A percentile compares a stretch with the other conserved stretches of the same genome.
Evolutionary conservation across 495 filamentous ascomycete species (phyloP).

Genomic region (Hyaloscypha variabilis): DNA sequence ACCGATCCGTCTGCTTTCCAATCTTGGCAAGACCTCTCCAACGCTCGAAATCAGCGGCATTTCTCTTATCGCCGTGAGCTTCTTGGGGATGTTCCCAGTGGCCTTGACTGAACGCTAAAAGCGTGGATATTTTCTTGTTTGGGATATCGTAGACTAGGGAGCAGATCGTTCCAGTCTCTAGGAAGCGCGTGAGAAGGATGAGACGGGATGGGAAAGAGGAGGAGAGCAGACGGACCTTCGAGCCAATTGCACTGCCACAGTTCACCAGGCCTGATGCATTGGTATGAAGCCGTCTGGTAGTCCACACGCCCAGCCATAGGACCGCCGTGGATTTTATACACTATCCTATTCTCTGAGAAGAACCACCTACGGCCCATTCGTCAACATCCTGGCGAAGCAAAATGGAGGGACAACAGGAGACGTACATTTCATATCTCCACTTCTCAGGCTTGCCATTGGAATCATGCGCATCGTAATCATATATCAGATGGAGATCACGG

Average conservation of each 20-base stretch:
- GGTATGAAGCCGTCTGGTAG: conserved; percentile 42
- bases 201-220: not conserved
- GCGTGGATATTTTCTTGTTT: conserved; percentile 34
- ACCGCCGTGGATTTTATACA: conserved; percentile 46
- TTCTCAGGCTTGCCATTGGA: conserved; percentile 39
- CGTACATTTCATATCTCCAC: conserved; percentile 45
- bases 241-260: conserved; percentile 47
- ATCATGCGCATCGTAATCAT: conserved; percentile 41
- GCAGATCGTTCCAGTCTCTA: conserved; percentile 44
- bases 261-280: conserved; percentile 43
- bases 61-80: conserved; percentile 44
- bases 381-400: too few species aligned
- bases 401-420: not conserved
- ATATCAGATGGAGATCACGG: conserved; percentile 43
- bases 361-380: conserved; percentile 34
- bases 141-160: conserved; percentile 43
- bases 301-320: conserved; percentile 45
- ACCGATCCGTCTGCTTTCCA: conserved; percentile 39
- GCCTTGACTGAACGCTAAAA: conserved; percentile 43
- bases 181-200: not conserved
- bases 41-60: conserved; percentile 35
- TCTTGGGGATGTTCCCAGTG: conserved; percentile 41
- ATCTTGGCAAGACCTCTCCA: conserved; percentile 41
- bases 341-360: conserved; percentile 42
- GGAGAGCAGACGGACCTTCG: conserved; percentile 22